Conservation (phyloP, 1,284 basidiomycete species). For the Ustilago vetiveriae region DNA sequence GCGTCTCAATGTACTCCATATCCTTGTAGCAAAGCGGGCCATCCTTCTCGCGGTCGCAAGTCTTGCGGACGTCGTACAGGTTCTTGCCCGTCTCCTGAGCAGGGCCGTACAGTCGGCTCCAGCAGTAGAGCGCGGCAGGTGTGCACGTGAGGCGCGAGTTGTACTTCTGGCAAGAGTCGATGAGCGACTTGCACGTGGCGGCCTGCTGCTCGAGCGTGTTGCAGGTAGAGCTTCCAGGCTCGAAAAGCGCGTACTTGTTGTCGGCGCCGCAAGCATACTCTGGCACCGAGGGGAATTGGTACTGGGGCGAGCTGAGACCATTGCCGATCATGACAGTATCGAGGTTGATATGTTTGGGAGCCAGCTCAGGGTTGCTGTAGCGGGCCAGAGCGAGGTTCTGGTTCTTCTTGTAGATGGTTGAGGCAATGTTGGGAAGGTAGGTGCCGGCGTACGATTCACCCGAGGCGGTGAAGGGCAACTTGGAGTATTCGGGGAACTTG, state of each 20-base stretch:
- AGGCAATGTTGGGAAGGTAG: conserved; percentile 63
- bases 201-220: conserved; percentile 74
- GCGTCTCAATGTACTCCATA: conserved; percentile 72
- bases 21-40: conserved; percentile 72
- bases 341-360: conserved; percentile 61
- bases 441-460: conserved; percentile 76
- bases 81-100: conserved; percentile 71
- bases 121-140: conserved; percentile 70
- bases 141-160: conserved; percentile 70
- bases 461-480: conserved; percentile 67
- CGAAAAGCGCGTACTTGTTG: conserved; percentile 74
- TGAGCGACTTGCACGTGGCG: conserved; percentile 76
- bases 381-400: conserved; percentile 51
- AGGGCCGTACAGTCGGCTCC: conserved; percentile 70
- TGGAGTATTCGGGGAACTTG: conserved; percentile 64
- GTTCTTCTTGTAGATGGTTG: conserved; percentile 63
- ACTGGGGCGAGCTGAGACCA: conserved; percentile 60
- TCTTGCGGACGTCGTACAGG: conserved; percentile 82
- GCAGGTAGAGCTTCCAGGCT: conserved; percentile 77
- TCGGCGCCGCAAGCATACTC: conserved; percentile 77
- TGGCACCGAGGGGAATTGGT: conserved; percentile 72
- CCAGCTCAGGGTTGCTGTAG: conserved; percentile 30
- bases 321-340: conserved; percentile 65
- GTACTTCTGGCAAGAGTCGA: conserved; percentile 64
- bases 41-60: conserved; percentile 77